A percentile compares a stretch with the other conserved stretches of the same genome.
These are phyloP conservation scores for Verticillium isaacii DNA, from an alignment of 2,329 filamentous ascomycete species.

Conservation along the genomic window DNA sequence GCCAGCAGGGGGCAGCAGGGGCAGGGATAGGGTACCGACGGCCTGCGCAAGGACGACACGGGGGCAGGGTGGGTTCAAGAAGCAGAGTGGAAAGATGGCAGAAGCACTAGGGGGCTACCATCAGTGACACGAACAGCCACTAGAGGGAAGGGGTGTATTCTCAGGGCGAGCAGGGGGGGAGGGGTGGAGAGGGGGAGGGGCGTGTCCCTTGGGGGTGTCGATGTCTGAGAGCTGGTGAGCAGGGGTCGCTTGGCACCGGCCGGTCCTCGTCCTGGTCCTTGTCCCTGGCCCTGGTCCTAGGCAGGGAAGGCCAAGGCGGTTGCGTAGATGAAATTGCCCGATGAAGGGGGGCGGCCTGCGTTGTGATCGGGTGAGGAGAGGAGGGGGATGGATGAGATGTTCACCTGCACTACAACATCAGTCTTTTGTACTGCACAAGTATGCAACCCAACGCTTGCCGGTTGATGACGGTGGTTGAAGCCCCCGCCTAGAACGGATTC, in stretches of 20 bases:
- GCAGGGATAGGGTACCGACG: constrained; percentile 25
- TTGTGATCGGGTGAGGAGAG: background rate
- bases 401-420: constrained; percentile 16
- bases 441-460: background rate
- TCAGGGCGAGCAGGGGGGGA: background rate
- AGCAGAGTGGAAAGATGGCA: constrained; percentile 23
- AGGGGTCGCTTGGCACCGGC: constrained; percentile 15
- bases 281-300: constrained; percentile 12
- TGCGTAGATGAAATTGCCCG: constrained; percentile 40
- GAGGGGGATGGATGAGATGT: constrained; percentile 18
- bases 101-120: constrained; percentile 17
- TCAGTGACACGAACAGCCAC: constrained; percentile 21
- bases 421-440: background rate
- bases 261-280: constrained; percentile 8
- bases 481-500: background rate
- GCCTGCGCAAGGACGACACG: background rate
- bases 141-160: constrained; percentile 5
- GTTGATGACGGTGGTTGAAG: background rate
- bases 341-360: constrained; percentile 22
- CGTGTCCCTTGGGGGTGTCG: background rate
- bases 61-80: constrained; percentile 2
- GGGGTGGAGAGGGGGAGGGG: background rate
- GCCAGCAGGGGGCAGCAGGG: constrained; percentile 11
- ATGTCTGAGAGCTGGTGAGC: constrained; percentile 4
- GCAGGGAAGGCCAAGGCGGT: constrained; percentile 22